Evolutionary conservation across 257 asterid genomes (phyloP), one percentile per base, ranked within the genome.

Genomic region (Coffea eugenioides): DNA sequence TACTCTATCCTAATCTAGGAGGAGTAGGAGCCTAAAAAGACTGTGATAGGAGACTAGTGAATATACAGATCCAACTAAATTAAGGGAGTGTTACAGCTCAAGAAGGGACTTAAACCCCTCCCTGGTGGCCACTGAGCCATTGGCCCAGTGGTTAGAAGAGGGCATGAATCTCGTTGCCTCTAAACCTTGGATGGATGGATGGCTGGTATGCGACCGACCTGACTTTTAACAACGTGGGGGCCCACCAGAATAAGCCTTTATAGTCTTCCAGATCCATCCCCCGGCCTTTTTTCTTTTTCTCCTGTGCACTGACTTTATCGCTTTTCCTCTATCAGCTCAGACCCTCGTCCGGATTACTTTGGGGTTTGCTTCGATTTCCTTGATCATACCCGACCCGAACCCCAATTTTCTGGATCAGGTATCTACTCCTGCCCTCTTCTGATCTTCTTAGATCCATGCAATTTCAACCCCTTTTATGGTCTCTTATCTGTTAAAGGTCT

Each of bases 331-430:
- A 23, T 39, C 52, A 16, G 84, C 86, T 80, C 77, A 72, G 85
- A 76, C 57, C 12, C 87, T 86, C 83, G 76, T 88, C 89, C 83
- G 83, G 69, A 75, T 69, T 80, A 72, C 69, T 82, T 74, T 84
- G 81, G 88, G 85, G 83, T 65, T 70, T 78, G 76, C 75, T 78
- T 67, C 49, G 45, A 61, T 39, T 16, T 48, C 41, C 31, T 15
- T 6, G 13, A 61, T 52, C 77, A 14, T 39, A 48, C 77, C 61
- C 77, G 77, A 52, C 71, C 77, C 77, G 31, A 73, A 85, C 85
- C 90, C 86, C 79, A 71, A 76, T 68, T 59, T 31, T 57, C 86
- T 62, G 87, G 89, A 83, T 83, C 89, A 81, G 87, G 89, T 86
- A 75, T 3, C 21, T 23, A 25, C 27, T 48, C 74, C 12, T n/a